phyloP scores from a whole-genome alignment of 2,329 filamentous ascomycete species.

The Cladophialophora psammophila region DNA sequence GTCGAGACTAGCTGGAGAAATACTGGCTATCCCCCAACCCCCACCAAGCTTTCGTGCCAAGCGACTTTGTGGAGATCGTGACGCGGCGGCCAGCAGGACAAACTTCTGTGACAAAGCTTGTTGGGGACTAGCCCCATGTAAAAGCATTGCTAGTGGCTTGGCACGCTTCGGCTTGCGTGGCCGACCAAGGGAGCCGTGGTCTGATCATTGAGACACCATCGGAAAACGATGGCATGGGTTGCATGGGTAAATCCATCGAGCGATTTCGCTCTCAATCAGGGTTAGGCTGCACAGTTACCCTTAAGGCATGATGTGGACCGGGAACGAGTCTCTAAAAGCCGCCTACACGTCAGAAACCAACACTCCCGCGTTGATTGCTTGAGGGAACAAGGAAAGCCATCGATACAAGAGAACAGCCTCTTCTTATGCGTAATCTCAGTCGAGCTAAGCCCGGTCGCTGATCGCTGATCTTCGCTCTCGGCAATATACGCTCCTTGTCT shows the following conservation, averaged over 20 bases:
- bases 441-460: not conserved
- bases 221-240: slow-evolving; percentile 2
- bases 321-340: too few species aligned
- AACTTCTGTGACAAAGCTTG: not conserved
- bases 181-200: not conserved
- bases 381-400: not conserved
- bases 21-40: not conserved
- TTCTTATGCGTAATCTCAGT: slow-evolving; percentile 1
- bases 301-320: too few species aligned
- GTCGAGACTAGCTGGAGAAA: not conserved
- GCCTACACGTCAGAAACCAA: too few species aligned
- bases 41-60: not conserved
- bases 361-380: too few species aligned
- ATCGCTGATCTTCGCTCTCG: slow-evolving; percentile 3
- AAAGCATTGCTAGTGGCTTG: not conserved
- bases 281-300: not conserved
- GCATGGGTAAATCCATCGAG: not conserved
- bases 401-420: not conserved
- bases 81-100: not conserved
- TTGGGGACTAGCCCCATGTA: not conserved
- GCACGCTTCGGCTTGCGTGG: not conserved
- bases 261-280: not conserved
- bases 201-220: not conserved
- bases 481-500: slow-evolving; percentile 2
- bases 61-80: not conserved